These are phyloP conservation scores for Lophiostoma macrostomum DNA, from an alignment of 495 filamentous ascomycete species.

Conservation along the genomic window DNA sequence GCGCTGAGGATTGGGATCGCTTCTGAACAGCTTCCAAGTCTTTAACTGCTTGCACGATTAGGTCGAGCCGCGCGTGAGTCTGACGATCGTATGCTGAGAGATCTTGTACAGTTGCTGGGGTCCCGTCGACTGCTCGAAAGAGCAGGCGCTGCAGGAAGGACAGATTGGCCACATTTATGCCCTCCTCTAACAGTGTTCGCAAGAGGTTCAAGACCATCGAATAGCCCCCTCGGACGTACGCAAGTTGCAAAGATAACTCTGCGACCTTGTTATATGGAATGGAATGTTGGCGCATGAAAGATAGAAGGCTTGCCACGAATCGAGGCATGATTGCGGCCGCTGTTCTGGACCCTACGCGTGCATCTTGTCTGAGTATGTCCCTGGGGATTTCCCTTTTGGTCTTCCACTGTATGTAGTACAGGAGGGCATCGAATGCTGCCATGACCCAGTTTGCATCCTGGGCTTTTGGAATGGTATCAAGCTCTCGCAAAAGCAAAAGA, in stretches of 20 bases:
- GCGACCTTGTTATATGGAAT: conserved; percentile 5
- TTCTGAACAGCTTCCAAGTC: not conserved
- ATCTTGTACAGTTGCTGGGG: not conserved
- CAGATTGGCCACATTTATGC: not conserved
- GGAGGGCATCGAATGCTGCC: too few species aligned
- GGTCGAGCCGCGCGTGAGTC: not conserved
- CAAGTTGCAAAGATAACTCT: not conserved
- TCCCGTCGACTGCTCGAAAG: not conserved
- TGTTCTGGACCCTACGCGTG: not conserved
- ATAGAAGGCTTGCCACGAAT: not conserved
- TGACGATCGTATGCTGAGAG: not conserved
- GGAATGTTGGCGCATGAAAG: not conserved
- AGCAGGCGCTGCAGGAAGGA: not conserved
- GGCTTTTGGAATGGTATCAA: too few species aligned
- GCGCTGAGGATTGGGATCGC: too few species aligned
- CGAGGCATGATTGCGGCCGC: not conserved
- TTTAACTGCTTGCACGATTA: not conserved
- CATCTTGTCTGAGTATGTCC: too few species aligned
- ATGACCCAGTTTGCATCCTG: too few species aligned
- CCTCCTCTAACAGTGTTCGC: not conserved
- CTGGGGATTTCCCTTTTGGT: too few species aligned
- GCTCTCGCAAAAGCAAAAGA: too few species aligned
- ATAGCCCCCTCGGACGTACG: not conserved
- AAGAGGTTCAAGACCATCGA: not conserved
- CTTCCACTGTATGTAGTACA: too few species aligned